Evolutionary conservation across 306 rosid species (phyloP).

Genomic region (Arachis hypogaea): DNA sequence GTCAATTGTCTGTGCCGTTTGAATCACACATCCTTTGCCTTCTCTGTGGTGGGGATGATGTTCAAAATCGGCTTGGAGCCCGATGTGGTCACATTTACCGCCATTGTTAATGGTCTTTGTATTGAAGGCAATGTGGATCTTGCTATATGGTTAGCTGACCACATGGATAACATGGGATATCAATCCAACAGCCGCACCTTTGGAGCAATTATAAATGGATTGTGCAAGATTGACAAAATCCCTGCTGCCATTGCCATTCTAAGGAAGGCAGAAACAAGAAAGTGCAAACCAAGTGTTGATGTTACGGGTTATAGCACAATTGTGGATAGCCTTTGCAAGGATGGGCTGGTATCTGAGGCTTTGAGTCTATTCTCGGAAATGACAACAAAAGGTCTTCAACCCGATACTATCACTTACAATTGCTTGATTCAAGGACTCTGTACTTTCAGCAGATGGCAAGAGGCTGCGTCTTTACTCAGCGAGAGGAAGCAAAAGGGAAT

Average conservation of each 20-base stretch:
- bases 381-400: conserved; percentile 25
- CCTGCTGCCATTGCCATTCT: conserved; percentile 16
- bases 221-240: conserved; percentile 35
- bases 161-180: conserved; percentile 35
- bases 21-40: not conserved
- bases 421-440: conserved; percentile 46
- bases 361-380: conserved; percentile 39
- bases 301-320: conserved; percentile 28
- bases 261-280: conserved; percentile 26
- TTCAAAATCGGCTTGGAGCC: conserved; percentile 36
- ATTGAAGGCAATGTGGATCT: not conserved
- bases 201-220: conserved; percentile 35
- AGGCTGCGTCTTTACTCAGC: conserved; percentile 26
- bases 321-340: conserved; percentile 39
- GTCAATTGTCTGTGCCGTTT: conserved; percentile 39
- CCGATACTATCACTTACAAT: conserved; percentile 34
- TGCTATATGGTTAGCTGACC: not conserved
- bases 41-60: conserved; percentile 40
- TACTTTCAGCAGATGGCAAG: conserved; percentile 32
- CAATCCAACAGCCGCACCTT: conserved; percentile 24
- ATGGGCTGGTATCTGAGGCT: conserved; percentile 34
- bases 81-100: not conserved
- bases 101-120: conserved; percentile 44
- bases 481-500: conserved; percentile 40
- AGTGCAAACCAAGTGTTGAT: conserved; percentile 11